Conservation (phyloP, 805 yeast species). For the Cyberlindnera misumaiensis region DNA sequence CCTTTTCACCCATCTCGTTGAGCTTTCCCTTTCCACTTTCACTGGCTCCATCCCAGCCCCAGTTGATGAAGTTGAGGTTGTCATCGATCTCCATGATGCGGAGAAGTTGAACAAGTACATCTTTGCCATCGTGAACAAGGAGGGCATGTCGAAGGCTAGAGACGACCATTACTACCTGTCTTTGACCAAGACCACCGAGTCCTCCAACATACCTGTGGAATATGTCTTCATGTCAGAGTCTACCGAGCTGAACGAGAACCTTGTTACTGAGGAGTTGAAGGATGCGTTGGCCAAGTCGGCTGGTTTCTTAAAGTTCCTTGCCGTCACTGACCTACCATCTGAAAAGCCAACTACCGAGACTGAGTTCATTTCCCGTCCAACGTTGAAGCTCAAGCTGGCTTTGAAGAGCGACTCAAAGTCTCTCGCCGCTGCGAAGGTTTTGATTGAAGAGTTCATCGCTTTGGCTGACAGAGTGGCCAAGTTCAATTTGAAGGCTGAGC, state of each 20-base stretch:
- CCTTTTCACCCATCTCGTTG: slow-evolving; percentile 58
- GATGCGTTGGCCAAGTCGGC: slow-evolving; percentile 37
- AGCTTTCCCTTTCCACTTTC: slow-evolving; percentile 50
- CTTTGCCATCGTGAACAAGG: slow-evolving; percentile 79
- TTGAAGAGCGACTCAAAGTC: slow-evolving; percentile 46
- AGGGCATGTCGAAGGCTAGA: slow-evolving; percentile 71
- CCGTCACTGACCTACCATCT: slow-evolving; percentile 80
- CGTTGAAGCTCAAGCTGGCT: slow-evolving; percentile 48
- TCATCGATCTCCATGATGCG: slow-evolving; percentile 45
- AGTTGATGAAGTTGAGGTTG: slow-evolving; percentile 54
- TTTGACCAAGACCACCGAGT: slow-evolving; percentile 75
- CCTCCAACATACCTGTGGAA: slow-evolving; percentile 58
- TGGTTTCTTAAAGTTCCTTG: slow-evolving; percentile 53
- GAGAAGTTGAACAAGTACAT: slow-evolving; percentile 46
- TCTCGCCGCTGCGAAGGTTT: slow-evolving; percentile 37
- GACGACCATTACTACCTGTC: slow-evolving; percentile 75
- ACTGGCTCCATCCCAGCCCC: slow-evolving; percentile 50
- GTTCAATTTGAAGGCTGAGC: slow-evolving; percentile 62
- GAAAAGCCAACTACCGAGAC: slow-evolving; percentile 57
- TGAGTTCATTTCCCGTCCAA: slow-evolving; percentile 45
- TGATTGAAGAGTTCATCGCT: slow-evolving; percentile 50
- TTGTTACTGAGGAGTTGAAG: slow-evolving; percentile 43
- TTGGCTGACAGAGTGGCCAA: slow-evolving; percentile 48
- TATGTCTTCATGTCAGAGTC: slow-evolving; percentile 88
- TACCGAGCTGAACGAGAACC: slow-evolving; percentile 66